These are phyloP conservation scores for Blumeriella jaapii DNA, from an alignment of 2,329 filamentous ascomycete genomes.

Conservation along the genomic window DNA sequence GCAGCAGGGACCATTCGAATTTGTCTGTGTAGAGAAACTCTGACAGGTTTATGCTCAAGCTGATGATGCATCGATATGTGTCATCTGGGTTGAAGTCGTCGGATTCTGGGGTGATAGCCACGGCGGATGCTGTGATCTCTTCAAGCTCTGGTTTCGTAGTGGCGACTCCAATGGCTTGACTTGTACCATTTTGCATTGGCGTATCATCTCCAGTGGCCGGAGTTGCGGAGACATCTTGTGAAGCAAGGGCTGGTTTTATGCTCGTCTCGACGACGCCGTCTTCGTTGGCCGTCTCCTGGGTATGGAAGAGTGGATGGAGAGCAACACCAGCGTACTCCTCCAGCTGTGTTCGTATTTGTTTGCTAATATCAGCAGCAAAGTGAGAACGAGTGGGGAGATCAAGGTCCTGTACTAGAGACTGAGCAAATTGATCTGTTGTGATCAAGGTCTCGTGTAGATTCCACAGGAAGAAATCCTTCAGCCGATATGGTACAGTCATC, in stretches of 20 bases:
- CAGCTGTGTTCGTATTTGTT: slow-evolving; percentile 86
- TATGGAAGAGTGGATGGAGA: slow-evolving; percentile 82
- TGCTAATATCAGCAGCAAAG: slow-evolving; percentile 72
- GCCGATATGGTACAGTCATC: slow-evolving; percentile 67
- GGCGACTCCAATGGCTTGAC: slow-evolving; percentile 31
- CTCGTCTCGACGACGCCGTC: slow-evolving; percentile 27
- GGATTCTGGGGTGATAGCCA: slow-evolving; percentile 49
- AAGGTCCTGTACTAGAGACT: slow-evolving; percentile 78
- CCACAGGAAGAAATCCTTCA: slow-evolving; percentile 96
- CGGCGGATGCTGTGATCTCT: slow-evolving; percentile 59
- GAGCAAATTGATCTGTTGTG: slow-evolving; percentile 93
- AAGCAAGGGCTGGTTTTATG: slow-evolving; percentile 20
- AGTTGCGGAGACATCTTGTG: slow-evolving; percentile 32
- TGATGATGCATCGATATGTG: slow-evolving; percentile 87
- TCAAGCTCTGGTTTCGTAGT: slow-evolving; percentile 32
- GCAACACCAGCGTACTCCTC: slow-evolving; percentile 95
- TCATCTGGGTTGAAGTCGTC: slow-evolving; percentile 83
- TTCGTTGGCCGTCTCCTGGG: slow-evolving; percentile 29
- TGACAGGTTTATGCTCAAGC: slow-evolving; percentile 79
- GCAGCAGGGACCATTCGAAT: slow-evolving; percentile 92
- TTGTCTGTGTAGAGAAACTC: slow-evolving; percentile 92
- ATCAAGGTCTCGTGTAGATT: slow-evolving; percentile 90
- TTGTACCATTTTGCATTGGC: slow-evolving; percentile 39
- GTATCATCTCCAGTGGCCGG: slow-evolving; percentile 44
- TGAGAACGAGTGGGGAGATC: slow-evolving; percentile 68